Conservation (phyloP, 140 eudicot genomes). For the Bidens hawaiensis region DNA sequence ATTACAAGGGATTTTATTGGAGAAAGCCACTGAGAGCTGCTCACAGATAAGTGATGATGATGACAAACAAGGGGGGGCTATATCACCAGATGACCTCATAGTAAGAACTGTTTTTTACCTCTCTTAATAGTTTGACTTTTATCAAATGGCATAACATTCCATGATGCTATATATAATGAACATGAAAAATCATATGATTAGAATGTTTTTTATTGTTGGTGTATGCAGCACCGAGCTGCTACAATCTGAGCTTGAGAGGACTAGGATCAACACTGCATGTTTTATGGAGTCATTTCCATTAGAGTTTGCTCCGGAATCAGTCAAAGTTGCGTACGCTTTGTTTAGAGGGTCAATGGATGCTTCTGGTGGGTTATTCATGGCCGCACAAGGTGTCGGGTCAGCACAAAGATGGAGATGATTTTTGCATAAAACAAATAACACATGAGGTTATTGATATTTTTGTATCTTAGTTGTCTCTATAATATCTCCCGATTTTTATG, state of each 20-base stretch:
- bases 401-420: slow-evolving; percentile 33
- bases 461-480: background rate
- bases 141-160: background rate
- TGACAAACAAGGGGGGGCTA: slow-evolving; percentile 19
- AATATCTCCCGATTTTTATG: background rate
- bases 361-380: slow-evolving; percentile 22
- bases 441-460: too few species aligned
- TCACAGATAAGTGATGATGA: slow-evolving; percentile 57
- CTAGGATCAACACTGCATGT: slow-evolving; percentile 41
- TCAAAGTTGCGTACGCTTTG: slow-evolving; percentile 38
- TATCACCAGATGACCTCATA: slow-evolving; percentile 35
- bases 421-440: background rate
- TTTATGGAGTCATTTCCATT: slow-evolving; percentile 40
- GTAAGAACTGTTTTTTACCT: too few species aligned
- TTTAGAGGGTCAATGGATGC: slow-evolving; percentile 45
- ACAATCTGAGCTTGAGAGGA: slow-evolving; percentile 42
- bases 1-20: slow-evolving; percentile 60
- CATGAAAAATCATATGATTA: background rate
- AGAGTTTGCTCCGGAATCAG: slow-evolving; percentile 34
- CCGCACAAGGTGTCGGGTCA: slow-evolving; percentile 21
- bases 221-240: slow-evolving; percentile 30
- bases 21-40: slow-evolving; percentile 31
- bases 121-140: too few species aligned
- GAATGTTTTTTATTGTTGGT: background rate
- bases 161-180: background rate